phyloP scores from a whole-genome alignment of 148 eudicot species.

The Dysphania ambrosioides region DNA sequence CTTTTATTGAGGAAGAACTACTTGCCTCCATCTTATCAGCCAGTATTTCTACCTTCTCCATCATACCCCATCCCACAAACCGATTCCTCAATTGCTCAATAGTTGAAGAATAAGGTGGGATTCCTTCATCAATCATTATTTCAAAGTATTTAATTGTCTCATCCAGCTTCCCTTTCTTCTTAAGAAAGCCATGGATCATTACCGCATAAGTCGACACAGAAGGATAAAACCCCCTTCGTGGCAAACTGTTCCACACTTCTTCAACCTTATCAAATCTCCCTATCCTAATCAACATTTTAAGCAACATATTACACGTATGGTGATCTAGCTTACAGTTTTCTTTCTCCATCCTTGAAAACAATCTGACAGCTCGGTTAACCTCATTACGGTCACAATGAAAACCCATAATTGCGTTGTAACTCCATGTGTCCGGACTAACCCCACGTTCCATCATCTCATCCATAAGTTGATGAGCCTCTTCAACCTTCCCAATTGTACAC shows the following conservation, averaged over 20 bases:
- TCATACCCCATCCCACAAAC: constrained; percentile 49
- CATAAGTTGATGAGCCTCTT: no score
- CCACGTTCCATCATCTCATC: no score
- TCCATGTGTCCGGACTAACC: no score
- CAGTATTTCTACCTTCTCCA: constrained; percentile 41
- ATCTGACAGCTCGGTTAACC: constrained; percentile 55
- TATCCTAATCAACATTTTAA: constrained; percentile 62
- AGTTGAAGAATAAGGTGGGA: constrained; percentile 67
- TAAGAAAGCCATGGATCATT: constrained; percentile 73
- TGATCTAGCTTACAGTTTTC: constrained; percentile 48
- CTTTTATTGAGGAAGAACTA: constrained; percentile 54
- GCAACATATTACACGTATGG: constrained; percentile 73
- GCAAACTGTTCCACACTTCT: constrained; percentile 61
- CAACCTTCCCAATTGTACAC: no score
- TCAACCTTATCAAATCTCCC: constrained; percentile 65
- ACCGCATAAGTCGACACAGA: constrained; percentile 69
- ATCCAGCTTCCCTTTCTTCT: constrained; percentile 71
- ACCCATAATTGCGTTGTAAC: no score
- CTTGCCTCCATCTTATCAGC: constrained; percentile 78
- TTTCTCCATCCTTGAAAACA: constrained; percentile 60
- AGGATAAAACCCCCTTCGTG: constrained; percentile 48
- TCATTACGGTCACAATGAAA: no score
- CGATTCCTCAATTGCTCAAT: constrained; percentile 61
- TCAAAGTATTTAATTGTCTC: constrained; percentile 73
- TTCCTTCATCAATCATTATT: constrained; percentile 82